Base-by-base conservation (phyloP, 192 early-diverging fungal genomes). In the Linnemannia zychae region DNA sequence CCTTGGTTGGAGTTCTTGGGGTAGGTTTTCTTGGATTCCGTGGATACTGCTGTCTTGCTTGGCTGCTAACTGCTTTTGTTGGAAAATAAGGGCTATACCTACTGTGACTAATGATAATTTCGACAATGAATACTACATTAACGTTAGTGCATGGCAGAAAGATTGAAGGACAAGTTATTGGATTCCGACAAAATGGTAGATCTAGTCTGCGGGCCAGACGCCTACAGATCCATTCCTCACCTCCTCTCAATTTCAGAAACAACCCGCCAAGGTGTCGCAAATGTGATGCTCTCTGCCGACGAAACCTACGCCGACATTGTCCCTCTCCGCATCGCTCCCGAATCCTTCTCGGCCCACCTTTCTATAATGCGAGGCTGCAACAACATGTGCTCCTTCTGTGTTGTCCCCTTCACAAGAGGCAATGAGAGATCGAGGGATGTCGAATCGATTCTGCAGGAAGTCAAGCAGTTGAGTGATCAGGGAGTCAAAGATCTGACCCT, bases 301-400 rank as follows among this genome's bases (percentile, higher is more conserved):
- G 95, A 95, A 87, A 94, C 95, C 18, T 95, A 95, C 79, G 92
- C 95, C 1, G 95, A 95, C 80, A 91, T 95, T 46, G 93, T 94
- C 67, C 95, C 95, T 0, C 90, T 94, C 76, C 88, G 95, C 37
- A 88, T 95, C 18, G 88, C 94, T 72, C 79, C 86, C 24, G 89
- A 92, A 73, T 90, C 88, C 77, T 91, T 94, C 49, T 92, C 91
- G 68, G 95, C 91, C n/a, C 93, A 93, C 79, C 76, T 95, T 22
- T 94, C 93, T 9, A 89, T 95, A 34, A 95, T 95, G 95, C 88
- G 95, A 36, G 95, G 95, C 69, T 95, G 95, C 86, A 95, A 95
- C 86, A 95, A 95, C 72, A 95, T 95, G 95, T 95, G 95, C 69
- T 91, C 91, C 50, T 95, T 93, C 80, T 95, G 95, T 74, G 94